These are phyloP conservation scores for Eucalyptus dawsonii DNA, from an alignment of 345 rosid genomes.

Conservation along the genomic window DNA sequence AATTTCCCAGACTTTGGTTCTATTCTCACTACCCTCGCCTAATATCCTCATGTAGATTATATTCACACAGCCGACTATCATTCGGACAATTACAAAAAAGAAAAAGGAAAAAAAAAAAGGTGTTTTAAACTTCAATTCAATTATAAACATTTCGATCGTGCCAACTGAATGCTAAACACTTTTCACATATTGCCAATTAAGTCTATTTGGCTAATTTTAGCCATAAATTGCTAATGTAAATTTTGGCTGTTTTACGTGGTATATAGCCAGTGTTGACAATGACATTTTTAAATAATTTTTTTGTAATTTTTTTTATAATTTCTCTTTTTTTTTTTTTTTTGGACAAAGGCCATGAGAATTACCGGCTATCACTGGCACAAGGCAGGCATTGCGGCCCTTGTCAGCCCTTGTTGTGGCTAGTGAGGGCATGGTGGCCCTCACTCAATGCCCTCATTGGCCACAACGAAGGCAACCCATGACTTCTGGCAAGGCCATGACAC, in stretches of 20 bases:
- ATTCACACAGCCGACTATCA: background rate
- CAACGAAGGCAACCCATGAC: background rate
- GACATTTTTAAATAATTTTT: too few species aligned
- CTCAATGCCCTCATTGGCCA: background rate
- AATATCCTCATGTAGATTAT: background rate
- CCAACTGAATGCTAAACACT: too few species aligned
- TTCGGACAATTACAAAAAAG: background rate
- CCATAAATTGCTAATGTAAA: too few species aligned
- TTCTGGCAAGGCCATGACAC: background rate
- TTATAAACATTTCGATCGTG: too few species aligned
- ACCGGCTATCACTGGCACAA: background rate
- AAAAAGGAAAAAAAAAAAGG: too few species aligned
- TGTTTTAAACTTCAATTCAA: background rate
- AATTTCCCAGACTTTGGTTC: background rate
- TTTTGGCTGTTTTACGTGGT: rapidly evolving
- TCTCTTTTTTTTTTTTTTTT: too few species aligned
- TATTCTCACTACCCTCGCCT: background rate
- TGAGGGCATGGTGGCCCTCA: background rate
- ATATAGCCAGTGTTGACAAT: rapidly evolving
- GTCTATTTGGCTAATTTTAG: background rate
- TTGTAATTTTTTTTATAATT: too few species aligned
- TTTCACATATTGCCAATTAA: background rate
- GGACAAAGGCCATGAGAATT: background rate
- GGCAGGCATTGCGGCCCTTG: background rate
- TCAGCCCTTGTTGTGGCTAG: background rate